Evolutionary conservation across 208 protist species (phyloP).

Genomic region (Crithidia expoeki): DNA sequence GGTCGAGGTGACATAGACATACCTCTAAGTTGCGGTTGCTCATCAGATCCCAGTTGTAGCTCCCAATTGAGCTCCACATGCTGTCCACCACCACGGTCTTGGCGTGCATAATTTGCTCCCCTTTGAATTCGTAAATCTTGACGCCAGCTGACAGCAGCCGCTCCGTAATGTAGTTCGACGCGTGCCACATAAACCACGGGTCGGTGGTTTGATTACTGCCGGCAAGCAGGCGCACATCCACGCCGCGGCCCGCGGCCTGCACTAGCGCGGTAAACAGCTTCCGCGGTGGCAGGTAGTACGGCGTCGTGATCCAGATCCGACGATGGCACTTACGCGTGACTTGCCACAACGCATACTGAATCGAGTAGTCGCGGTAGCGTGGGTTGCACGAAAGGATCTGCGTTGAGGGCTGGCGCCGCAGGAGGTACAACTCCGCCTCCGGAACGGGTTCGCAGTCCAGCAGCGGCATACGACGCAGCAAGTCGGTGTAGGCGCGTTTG

Average conservation of each 20-base stretch:
- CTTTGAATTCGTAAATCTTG: constrained; percentile 91
- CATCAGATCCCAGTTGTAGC: constrained; percentile 94
- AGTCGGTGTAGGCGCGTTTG: constrained; percentile 57
- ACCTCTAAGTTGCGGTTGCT: constrained; percentile 93
- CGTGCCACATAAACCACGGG: constrained; percentile 93
- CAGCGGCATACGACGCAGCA: constrained; percentile 46
- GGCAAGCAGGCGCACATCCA: constrained; percentile 91
- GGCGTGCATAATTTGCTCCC: constrained; percentile 88
- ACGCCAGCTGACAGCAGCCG: constrained; percentile 76
- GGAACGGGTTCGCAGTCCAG: constrained; percentile 74
- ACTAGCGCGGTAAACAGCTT: constrained; percentile 81
- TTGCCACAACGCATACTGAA: constrained; percentile 91
- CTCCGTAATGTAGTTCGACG: constrained; percentile 86
- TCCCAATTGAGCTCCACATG: constrained; percentile 89
- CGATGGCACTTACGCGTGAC: constrained; percentile 80
- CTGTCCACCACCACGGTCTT: constrained; percentile 94
- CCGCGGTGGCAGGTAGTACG: constrained; percentile 90
- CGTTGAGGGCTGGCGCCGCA: constrained; percentile 46
- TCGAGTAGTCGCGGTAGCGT: constrained; percentile 80
- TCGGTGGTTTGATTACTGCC: constrained; percentile 87
- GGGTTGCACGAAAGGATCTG: constrained; percentile 90
- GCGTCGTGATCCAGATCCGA: constrained; percentile 91
- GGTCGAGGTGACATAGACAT: constrained; percentile 78
- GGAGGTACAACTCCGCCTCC: constrained; percentile 65
- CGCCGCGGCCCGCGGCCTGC: constrained; percentile 76